Evolutionary conservation across 2,329 filamentous ascomycete species (phyloP).

Genomic region (Clonostachys sp.): DNA sequence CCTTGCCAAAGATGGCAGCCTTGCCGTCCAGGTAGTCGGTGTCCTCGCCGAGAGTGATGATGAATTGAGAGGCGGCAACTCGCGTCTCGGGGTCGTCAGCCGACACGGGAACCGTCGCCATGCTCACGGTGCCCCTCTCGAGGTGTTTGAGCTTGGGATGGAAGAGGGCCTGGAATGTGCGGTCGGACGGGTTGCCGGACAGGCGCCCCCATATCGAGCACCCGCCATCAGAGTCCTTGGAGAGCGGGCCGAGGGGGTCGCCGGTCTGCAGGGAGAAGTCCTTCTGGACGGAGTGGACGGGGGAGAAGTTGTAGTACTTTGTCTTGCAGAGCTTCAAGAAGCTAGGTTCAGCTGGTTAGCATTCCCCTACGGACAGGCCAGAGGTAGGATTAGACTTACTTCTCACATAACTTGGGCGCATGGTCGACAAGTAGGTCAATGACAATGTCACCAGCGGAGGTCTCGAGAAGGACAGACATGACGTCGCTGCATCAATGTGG

Average conservation of each 20-base stretch:
- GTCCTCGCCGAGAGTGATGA: slow-evolving; percentile 85
- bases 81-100: slow-evolving; percentile 79
- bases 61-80: slow-evolving; percentile 86
- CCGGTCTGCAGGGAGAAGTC: slow-evolving; percentile 96
- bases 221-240: slow-evolving; percentile 83
- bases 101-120: slow-evolving; percentile 82
- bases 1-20: slow-evolving; percentile 90
- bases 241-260: slow-evolving; percentile 84
- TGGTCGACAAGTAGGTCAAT: slow-evolving; percentile 89
- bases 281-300: slow-evolving; percentile 87
- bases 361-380: not conserved
- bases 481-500: not conserved
- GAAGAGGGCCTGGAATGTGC: slow-evolving; percentile 79
- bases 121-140: slow-evolving; percentile 89
- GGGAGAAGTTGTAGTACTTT: slow-evolving; percentile 99
- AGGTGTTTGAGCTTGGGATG: slow-evolving; percentile 83
- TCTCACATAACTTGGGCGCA: slow-evolving; percentile 88
- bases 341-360: slow-evolving; percentile 38
- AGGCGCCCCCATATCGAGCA: slow-evolving; percentile 88
- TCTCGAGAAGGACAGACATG: slow-evolving; percentile 95
- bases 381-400: slow-evolving; percentile 53
- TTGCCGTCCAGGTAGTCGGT: slow-evolving; percentile 90
- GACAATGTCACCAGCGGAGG: slow-evolving; percentile 87
- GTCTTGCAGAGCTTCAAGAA: slow-evolving; percentile 98
- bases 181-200: slow-evolving; percentile 60